phyloP scores from a whole-genome alignment of 768 basidiomycete genomes.

The Ramaria sp. region DNA sequence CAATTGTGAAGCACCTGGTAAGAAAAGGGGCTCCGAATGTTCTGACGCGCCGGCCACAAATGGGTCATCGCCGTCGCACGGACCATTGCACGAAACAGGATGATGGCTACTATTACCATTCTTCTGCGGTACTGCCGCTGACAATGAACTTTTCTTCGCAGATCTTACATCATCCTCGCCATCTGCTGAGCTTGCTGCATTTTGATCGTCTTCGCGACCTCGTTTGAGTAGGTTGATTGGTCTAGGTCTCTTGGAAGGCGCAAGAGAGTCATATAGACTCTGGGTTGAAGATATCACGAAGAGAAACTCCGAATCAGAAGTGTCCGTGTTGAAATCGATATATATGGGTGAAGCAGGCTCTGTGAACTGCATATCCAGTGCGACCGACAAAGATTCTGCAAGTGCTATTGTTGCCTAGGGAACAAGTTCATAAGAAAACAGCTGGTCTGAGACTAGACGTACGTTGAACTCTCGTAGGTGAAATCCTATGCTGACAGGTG shows the following conservation, averaged over 20 bases:
- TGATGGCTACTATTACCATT: no score
- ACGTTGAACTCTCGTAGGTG: slow-evolving; percentile 82
- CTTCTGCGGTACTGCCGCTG: neutral
- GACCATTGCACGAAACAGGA: neutral
- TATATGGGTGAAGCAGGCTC: slow-evolving; percentile 65
- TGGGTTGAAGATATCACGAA: slow-evolving; percentile 76
- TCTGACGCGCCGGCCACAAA: neutral
- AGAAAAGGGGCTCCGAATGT: slow-evolving; percentile 22
- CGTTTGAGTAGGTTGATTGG: slow-evolving; percentile 5
- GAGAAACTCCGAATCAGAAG: slow-evolving; percentile 37
- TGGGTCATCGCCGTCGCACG: neutral
- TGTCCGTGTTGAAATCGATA: slow-evolving; percentile 62
- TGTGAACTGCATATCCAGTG: slow-evolving; percentile 66
- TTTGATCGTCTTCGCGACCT: slow-evolving; percentile 15
- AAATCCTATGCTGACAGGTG: slow-evolving; percentile 62
- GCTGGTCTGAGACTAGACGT: slow-evolving; percentile 12
- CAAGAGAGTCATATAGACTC: neutral
- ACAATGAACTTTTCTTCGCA: neutral
- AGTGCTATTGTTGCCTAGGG: slow-evolving; percentile 70
- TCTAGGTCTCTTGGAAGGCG: neutral
- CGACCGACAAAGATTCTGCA: slow-evolving; percentile 56
- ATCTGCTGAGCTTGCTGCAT: neutral
- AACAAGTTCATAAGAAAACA: neutral
- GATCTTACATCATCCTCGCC: neutral
- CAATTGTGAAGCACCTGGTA: slow-evolving; percentile 38